Evolutionary conservation across 2,329 filamentous ascomycete genomes (phyloP).

Genomic region (Ceratocystis albifundus): DNA sequence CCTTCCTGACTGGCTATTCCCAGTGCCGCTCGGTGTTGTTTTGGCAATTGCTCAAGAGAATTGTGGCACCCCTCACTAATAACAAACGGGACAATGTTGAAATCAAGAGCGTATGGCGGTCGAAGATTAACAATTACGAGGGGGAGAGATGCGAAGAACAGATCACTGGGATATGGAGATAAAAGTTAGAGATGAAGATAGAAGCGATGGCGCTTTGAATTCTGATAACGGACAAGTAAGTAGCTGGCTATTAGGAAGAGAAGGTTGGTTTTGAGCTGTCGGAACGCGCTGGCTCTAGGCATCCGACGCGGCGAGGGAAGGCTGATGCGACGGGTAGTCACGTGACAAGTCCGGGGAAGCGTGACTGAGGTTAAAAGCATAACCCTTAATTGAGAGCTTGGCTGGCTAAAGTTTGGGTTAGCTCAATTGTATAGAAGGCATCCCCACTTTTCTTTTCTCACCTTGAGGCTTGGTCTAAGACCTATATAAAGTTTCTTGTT

Average conservation of each 20-base stretch:
- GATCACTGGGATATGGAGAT: neutral
- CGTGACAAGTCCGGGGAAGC: neutral
- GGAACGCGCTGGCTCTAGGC: constrained; percentile 12
- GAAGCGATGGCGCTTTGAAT: neutral
- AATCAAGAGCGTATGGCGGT: neutral
- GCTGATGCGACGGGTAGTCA: constrained; percentile 15
- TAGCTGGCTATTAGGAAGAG: neutral
- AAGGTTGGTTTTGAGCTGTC: neutral
- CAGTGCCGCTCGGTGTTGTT: neutral
- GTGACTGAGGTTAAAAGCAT: neutral
- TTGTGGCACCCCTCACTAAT: neutral
- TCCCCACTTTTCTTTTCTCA: too few species aligned
- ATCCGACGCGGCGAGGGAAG: constrained; percentile 14
- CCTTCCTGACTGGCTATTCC: neutral
- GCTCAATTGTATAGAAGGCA: too few species aligned
- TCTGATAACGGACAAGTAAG: neutral
- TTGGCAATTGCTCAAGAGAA: constrained; percentile 1
- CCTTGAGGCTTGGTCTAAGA: too few species aligned
- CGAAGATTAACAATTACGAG: neutral
- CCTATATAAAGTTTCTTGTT: too few species aligned
- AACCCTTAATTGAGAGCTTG: too few species aligned
- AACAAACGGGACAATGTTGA: neutral
- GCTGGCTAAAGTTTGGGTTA: neutral
- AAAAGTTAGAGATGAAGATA: neutral
- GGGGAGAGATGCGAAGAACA: neutral